These are phyloP conservation scores for Thalassiosira ordinaria DNA, from an alignment of 352 stramenopile species.

Conservation along the genomic window DNA sequence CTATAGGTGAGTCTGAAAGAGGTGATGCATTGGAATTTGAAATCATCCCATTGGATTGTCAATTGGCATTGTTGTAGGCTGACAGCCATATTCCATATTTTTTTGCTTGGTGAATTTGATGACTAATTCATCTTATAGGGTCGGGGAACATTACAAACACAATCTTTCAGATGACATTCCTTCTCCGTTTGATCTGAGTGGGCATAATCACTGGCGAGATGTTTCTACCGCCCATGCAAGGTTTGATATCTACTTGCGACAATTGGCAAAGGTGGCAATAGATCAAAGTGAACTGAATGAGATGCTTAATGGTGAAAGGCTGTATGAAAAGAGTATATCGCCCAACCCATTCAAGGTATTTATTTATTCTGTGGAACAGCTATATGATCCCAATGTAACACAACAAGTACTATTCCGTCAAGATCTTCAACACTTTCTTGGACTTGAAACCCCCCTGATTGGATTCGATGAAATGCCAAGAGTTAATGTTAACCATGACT, in stretches of 20 bases:
- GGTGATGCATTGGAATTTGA: too few relatives aligned
- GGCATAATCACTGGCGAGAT: constrained; percentile 44
- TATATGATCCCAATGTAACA: constrained; percentile 36
- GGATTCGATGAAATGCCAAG: neutral
- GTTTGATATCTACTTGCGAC: constrained; percentile 49
- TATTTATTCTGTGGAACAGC: constrained; percentile 52
- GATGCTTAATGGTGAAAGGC: neutral
- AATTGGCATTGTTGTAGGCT: too few relatives aligned
- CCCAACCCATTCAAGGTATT: constrained; percentile 42
- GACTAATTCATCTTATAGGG: too few relatives aligned
- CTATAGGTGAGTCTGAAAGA: constrained; percentile 33
- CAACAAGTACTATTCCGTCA: neutral
- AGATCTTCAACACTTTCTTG: neutral
- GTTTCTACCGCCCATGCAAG: constrained; percentile 31
- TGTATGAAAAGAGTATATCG: constrained; percentile 1
- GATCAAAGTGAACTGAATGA: neutral
- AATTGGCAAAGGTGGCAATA: constrained; percentile 36
- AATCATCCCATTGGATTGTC: too few relatives aligned
- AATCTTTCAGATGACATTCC: too few relatives aligned
- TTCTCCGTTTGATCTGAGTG: too few relatives aligned
- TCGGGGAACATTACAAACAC: too few relatives aligned
- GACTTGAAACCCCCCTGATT: neutral
- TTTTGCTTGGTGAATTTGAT: too few relatives aligned
- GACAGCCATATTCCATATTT: too few relatives aligned
- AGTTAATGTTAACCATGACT: neutral